phyloP scores from a whole-genome alignment of 2,329 filamentous ascomycete species.

The Diaporthe sp. region DNA sequence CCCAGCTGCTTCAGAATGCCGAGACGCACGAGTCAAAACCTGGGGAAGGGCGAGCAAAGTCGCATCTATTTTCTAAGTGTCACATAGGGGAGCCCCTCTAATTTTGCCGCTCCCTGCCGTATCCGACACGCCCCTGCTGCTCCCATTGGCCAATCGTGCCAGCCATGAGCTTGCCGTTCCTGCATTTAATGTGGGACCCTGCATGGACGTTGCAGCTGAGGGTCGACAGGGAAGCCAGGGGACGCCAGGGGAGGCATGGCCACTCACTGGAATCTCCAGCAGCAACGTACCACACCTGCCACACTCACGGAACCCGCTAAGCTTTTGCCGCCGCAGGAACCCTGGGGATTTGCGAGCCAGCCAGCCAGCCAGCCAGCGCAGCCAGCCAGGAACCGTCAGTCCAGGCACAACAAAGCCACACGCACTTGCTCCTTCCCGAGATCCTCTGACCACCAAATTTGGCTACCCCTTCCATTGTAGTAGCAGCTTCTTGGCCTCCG shows the following conservation, averaged over 20 bases:
- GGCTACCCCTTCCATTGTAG: not conserved
- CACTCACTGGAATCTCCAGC: conserved; percentile 24
- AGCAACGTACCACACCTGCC: conserved; percentile 24
- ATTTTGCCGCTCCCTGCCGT: conserved; percentile 30
- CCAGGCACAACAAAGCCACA: not conserved
- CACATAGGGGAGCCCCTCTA: conserved; percentile 31
- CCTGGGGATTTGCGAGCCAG: not conserved
- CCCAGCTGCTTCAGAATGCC: conserved; percentile 25
- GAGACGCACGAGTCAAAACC: conserved; percentile 35
- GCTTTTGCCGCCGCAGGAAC: conserved; percentile 25
- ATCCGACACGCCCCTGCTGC: conserved; percentile 1
- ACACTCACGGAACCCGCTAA: conserved; percentile 20
- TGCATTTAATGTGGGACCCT: conserved; percentile 30
- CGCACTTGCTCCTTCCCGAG: conserved; percentile 16
- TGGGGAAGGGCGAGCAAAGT: conserved; percentile 18
- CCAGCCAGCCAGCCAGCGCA: not conserved
- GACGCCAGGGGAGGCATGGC: not conserved
- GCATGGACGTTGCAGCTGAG: conserved; percentile 28
- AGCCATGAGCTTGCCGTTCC: conserved; percentile 11
- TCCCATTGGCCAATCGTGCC: conserved; percentile 18
- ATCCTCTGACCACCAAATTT: conserved; percentile 28
- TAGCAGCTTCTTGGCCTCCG: conserved; percentile 1
- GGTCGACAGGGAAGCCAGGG: not conserved
- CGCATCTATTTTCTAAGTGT: conserved; percentile 25
- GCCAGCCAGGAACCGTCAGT: not conserved